Base-by-base conservation (phyloP, 202 grass and related monocot species). In the Setaria viridis region DNA sequence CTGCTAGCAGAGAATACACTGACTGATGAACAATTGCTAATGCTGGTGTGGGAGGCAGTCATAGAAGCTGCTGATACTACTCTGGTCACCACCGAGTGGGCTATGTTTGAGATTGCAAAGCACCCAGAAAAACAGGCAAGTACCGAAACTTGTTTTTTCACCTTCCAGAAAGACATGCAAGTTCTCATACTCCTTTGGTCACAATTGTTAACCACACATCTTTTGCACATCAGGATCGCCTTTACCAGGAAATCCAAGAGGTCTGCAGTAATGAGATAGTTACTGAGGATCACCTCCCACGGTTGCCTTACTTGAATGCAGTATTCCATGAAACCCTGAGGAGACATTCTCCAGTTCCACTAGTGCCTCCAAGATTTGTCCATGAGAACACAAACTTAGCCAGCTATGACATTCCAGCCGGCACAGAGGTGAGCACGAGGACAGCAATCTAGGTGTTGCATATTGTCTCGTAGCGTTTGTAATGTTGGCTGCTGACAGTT, bases 271-370 rank as follows among this genome's bases (percentile, higher is more conserved):
- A 79, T 17, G 67, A 84, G 72, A 68, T 63, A 5, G 84, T 98
- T 34, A 85, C 43, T 0, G 95, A 98, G 80, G 95, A 98, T 25
- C 77, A 95, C 79, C 41, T 98, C 37, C 78, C 89, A 8, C 83
- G 50, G 70, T 55, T 98, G 34, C 73, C 59, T 3, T 98, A 89
- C 74, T 82, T 98, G 60, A 95, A 88, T 25, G 90, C 89, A 13
- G 89, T 98, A 21, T 95, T 95, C 86, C 91, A 98, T 58, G 95
- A 98, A 75, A 92, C 95, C 41, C 62, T 98, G 58, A 85, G 95
- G 34, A 45, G 55, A 3, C 73, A 95, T 79, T 91, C 89, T 76
- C 89, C 95, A 14, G 88, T 82, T 58, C 88, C 95, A 0, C 15
- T 98, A 20, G 20, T 95, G 56, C 93, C 95, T 49, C 81, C 92